Base-by-base conservation (phyloP, 345 rosid genomes). In the Bruguiera sexangula region DNA sequence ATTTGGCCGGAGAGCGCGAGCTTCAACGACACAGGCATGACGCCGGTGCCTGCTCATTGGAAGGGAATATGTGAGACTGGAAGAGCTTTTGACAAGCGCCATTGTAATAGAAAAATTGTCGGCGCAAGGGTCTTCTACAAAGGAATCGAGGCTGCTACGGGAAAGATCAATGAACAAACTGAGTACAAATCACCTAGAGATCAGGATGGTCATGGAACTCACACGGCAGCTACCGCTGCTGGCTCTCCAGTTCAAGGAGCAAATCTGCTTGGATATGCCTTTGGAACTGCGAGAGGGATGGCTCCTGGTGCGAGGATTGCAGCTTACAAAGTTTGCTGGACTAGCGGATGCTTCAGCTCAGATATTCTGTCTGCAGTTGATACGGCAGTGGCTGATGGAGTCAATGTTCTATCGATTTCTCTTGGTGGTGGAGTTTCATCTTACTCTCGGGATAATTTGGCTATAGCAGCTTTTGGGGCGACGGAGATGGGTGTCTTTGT, bases 181-280 rank as follows among this genome's bases (percentile, higher is more conserved):
- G 79, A 76, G 68, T 76, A 70, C 32, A 70, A 61, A 27, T 76
- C 75, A 24, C 75, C 79, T 27, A 70, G 72, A 71, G 79, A 76
- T 66, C 75, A 76, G 56, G 79, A 76, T 60, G 79, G 79, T 27
- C 79, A 76, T 66, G 79, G 79, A 30, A 76, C 79, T 54, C 79
- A 76, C 53, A 76, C 79, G 29, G 68, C 79, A 55, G 79, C 75
- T 6, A 76, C 79, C 6, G 79, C 70, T 6, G 75, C 75, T 60
- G 75, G 79, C 10, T 76, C 71, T 31, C 62, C 58, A 11, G 79
- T 76, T 6, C 67, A 11, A 31, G 75, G 71, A 1, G 79, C 79
- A 3, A 76, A 71, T 50, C 68, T 76, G 0, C 43, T 76, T 8
- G 79, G 79, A 32, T 76, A 76, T 26, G 79, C 79, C 30, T 48